These are phyloP conservation scores for Globisporangium mamillatum DNA, from an alignment of 352 stramenopile species.

Conservation along the genomic window DNA sequence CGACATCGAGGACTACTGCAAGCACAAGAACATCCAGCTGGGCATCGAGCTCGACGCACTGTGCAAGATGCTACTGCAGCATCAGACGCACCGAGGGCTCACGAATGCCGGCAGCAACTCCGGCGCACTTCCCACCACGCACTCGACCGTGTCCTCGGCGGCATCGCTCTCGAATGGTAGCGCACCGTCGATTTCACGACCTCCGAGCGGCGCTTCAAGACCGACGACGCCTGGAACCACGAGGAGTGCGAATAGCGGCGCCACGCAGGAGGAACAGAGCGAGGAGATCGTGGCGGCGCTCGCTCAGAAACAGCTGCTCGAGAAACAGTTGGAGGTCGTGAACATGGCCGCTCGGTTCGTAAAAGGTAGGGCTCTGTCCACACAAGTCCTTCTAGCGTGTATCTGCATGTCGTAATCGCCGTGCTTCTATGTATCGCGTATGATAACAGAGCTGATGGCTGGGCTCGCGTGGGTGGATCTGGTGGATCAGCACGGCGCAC, in stretches of 20 bases:
- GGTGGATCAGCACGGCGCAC: conserved; percentile 36
- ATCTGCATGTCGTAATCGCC: not conserved
- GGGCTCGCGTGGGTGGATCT: conserved; percentile 49
- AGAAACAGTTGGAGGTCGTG: conserved; percentile 55
- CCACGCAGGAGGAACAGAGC: conserved; percentile 18
- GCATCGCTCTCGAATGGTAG: not conserved
- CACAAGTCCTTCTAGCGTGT: not conserved
- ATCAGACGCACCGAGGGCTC: conserved; percentile 17
- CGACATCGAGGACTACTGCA: conserved; percentile 72
- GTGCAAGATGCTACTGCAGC: conserved; percentile 28
- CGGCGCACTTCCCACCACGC: conserved; percentile 1
- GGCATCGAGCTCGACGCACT: conserved; percentile 71
- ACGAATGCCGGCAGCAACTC: conserved; percentile 7
- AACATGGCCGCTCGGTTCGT: conserved; percentile 37
- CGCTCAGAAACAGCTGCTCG: conserved; percentile 35
- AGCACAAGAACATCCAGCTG: conserved; percentile 73
- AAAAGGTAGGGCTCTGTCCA: conserved; percentile 35
- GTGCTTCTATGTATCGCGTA: not conserved
- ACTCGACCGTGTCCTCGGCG: conserved; percentile 15
- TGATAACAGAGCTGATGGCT: conserved; percentile 38
- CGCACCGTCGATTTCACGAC: conserved; percentile 11
- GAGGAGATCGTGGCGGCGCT: conserved; percentile 24
- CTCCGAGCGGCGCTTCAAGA: conserved; percentile 17
- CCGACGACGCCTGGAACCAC: conserved; percentile 17
- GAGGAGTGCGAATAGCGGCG: not conserved